Evolutionary conservation across 1,139 yeast species (phyloP), one percentile per base, ranked within the genome.

Genomic region (Arxiozyma bovina): DNA sequence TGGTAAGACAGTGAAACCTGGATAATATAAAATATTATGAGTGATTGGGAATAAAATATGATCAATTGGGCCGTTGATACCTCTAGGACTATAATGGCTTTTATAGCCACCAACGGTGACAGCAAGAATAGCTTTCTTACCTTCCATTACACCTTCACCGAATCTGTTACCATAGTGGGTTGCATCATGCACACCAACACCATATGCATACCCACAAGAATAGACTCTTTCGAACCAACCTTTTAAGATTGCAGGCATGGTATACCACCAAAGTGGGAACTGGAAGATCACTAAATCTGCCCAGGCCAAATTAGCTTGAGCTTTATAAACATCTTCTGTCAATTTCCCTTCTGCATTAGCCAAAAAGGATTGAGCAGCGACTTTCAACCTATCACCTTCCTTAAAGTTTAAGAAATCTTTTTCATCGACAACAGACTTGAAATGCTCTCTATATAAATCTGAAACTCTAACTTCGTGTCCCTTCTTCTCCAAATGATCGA

Each of bases 191-290:
- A 45, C 57, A 21, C 61, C 61, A 20, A 55, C 50, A 17, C 60
- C 64, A 42, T 59, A 63, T 1, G 59, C 66, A 23, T 61, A 56
- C 21, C 62, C 64, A 45, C 48, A 56, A 18, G 63, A 48, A 50
- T 48, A 60, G 9, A 62, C 68, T 30, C 67, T 57, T n/a, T 63
- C 68, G 20, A 64, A 52, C 64, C 66, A 64, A 11, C 68, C 67
- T 47, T 61, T 65, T 41, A 64, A 53, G 43, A 63, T 62, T 7
- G 67, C 66, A 17, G 66, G 67, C 63, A 63, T 56, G 7, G 56
- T 47, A 52, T 54, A 62, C 67, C 68, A 65, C 67, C 67, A 65
- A 12, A 61, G 22, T 15, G 65, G 65, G 53, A 60, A 62, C 20
- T 56, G 61, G 47, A 61, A 54, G 27, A 63, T 67, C 17, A 59